These are phyloP conservation scores for Nyssa sinensis DNA, from an alignment of 148 eudicot genomes.

Conservation along the genomic window DNA sequence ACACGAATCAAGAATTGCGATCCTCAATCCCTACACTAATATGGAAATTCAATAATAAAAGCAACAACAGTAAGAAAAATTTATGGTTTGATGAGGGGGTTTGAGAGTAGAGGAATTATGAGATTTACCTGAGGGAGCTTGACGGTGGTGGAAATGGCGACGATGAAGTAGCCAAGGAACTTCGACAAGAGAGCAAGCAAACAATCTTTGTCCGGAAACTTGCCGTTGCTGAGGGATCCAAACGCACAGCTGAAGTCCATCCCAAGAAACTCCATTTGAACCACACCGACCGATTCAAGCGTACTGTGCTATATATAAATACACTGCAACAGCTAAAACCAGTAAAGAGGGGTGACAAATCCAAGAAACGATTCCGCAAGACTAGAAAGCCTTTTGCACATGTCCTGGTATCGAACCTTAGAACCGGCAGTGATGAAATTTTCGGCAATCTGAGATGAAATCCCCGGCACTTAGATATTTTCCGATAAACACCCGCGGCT, in stretches of 20 bases:
- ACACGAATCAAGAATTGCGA: not conserved
- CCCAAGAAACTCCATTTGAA: slow-evolving; percentile 65
- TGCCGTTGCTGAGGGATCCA: slow-evolving; percentile 50
- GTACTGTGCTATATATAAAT: not conserved
- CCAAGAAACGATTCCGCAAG: not conserved
- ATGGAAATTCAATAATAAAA: not conserved
- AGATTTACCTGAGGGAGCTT: slow-evolving; percentile 85
- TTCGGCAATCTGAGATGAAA: no score
- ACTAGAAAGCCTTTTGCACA: no score
- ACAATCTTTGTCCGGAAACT: slow-evolving; percentile 71
- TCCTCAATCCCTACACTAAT: not conserved
- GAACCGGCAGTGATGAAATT: no score
- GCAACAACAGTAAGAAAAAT: not conserved
- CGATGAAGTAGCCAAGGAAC: slow-evolving; percentile 84
- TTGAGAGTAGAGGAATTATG: slow-evolving; percentile 1
- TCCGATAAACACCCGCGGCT: no score
- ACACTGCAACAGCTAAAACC: not conserved
- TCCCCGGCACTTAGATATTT: no score
- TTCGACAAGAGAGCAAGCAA: slow-evolving; percentile 83
- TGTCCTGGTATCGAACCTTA: no score
- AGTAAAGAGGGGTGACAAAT: no score
- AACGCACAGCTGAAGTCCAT: slow-evolving; percentile 76
- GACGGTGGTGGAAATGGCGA: slow-evolving; percentile 95
- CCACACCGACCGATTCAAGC: slow-evolving; percentile 9
- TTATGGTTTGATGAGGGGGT: not conserved